phyloP scores from a whole-genome alignment of 2,329 filamentous ascomycete species.

The Cladosporium sp. region DNA sequence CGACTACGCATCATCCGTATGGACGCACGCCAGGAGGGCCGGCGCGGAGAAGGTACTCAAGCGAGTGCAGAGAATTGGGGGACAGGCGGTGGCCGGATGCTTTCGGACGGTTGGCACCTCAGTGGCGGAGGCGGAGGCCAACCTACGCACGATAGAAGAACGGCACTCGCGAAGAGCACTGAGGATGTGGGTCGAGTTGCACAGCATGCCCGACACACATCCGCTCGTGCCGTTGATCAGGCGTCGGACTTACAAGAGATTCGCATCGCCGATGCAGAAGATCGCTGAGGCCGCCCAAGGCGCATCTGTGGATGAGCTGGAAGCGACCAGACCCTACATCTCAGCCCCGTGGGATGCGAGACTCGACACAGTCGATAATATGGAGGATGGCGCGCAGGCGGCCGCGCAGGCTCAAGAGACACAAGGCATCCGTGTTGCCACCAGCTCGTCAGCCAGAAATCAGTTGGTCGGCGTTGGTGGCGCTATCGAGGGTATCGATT shows the following conservation, averaged over 20 bases:
- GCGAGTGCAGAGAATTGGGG: background rate
- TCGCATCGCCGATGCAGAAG: background rate
- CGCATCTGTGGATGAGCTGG: background rate
- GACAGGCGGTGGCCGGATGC: background rate
- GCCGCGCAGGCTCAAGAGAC: background rate
- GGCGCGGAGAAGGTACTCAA: background rate
- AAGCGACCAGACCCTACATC: background rate
- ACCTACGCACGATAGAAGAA: background rate
- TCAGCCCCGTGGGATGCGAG: no score
- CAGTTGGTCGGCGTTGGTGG: background rate
- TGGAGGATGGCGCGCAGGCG: background rate
- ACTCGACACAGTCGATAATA: background rate
- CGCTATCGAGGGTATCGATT: no score
- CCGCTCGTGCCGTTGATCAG: background rate
- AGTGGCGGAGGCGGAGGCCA: background rate
- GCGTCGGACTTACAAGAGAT: background rate
- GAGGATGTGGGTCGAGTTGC: background rate
- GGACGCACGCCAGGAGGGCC: no score
- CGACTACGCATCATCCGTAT: no score
- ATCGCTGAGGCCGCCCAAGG: background rate
- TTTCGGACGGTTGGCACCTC: background rate
- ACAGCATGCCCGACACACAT: background rate
- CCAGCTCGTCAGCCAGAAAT: constrained; percentile 4
- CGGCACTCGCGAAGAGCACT: background rate
- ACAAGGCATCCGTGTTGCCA: no score